Evolutionary conservation across 768 basidiomycete species (phyloP).

Genomic region (Tephrocybe sp.): DNA sequence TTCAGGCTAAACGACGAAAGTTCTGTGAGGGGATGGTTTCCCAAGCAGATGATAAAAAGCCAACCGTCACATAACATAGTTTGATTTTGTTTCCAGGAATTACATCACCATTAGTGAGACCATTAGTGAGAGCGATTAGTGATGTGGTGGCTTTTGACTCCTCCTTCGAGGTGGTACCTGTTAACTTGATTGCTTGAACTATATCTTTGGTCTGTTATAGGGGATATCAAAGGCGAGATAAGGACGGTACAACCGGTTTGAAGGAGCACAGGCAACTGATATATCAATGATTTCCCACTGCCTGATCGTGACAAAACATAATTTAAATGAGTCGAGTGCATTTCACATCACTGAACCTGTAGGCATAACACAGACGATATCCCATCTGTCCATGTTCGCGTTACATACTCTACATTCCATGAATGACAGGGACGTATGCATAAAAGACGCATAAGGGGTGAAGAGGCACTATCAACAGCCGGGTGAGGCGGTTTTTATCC

Average conservation of each 20-base stretch:
- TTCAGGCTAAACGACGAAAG: constrained; percentile 61
- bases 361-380: constrained; percentile 87
- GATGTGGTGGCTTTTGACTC: constrained; percentile 46
- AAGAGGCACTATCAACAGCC: no score
- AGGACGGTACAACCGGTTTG: constrained; percentile 79
- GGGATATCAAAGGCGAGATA: constrained; percentile 77
- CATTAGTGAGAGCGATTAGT: constrained; percentile 46
- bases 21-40: neutral
- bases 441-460: no score
- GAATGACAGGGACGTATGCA: no score
- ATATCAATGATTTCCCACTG: constrained; percentile 90
- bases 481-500: no score
- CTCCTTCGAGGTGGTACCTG: constrained; percentile 57
- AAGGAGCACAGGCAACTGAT: constrained; percentile 86
- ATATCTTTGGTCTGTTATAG: constrained; percentile 73
- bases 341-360: constrained; percentile 49
- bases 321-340: constrained; percentile 1
- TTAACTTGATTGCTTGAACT: constrained; percentile 82
- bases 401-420: constrained; percentile 72
- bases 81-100: constrained; percentile 44
- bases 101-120: constrained; percentile 37
- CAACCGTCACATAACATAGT: constrained; percentile 80
- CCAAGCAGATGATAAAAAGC: constrained; percentile 13
- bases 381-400: constrained; percentile 82
- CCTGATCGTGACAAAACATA: constrained; percentile 37